Conservation (phyloP, 495 filamentous ascomycete species). For the Daldinia concentrica region DNA sequence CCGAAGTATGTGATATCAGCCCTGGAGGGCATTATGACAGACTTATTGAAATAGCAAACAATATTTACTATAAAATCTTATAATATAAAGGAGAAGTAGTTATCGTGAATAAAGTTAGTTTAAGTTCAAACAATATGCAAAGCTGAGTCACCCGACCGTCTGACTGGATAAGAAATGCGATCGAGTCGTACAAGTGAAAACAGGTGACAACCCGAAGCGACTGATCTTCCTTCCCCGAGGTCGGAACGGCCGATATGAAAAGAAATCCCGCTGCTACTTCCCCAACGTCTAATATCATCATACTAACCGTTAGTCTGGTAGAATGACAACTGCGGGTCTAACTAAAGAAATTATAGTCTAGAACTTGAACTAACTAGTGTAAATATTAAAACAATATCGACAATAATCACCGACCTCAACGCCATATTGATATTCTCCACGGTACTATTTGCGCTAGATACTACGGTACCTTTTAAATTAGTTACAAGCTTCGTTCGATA, state of each 20-base stretch:
- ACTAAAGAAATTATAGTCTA: conserved; percentile 3
- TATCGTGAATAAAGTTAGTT: neutral
- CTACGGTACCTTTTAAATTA: neutral
- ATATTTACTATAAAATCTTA: neutral
- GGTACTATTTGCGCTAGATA: neutral
- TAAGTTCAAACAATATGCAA: neutral
- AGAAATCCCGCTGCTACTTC: conserved; percentile 30
- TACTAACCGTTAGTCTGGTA: conserved; percentile 25
- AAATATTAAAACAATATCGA: neutral
- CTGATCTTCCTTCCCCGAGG: conserved; percentile 14
- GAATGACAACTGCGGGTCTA: conserved; percentile 20
- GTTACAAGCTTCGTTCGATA: neutral
- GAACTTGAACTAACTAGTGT: neutral
- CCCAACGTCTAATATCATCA: conserved; percentile 12
- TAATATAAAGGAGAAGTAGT: neutral
- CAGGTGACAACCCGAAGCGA: conserved; percentile 23
- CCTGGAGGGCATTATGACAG: conserved; percentile 60
- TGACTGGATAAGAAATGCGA: conserved; percentile 12
- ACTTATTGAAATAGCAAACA: neutral
- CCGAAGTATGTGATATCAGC: conserved; percentile 81
- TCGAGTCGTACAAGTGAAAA: conserved; percentile 24
- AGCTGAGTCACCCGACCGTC: conserved; percentile 28
- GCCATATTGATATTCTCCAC: neutral
- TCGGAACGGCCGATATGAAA: conserved; percentile 27
- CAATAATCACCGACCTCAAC: neutral